Base-by-base conservation (phyloP, 768 basidiomycete genomes). In the Trichaptum fuscoviolaceum region DNA sequence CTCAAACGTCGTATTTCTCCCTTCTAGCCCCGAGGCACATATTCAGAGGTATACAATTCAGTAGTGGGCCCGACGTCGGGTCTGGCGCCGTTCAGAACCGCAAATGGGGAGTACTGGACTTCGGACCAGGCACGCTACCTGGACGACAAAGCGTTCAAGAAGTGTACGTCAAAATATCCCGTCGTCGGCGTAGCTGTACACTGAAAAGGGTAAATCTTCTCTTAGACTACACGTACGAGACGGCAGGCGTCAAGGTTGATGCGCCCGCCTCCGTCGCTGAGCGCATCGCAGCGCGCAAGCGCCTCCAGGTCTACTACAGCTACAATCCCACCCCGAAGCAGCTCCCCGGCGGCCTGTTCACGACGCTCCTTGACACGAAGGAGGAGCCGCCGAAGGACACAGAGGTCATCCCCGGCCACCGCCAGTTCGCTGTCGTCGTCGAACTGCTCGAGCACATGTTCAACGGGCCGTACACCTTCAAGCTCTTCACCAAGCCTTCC, bases 201-300 rank as follows among this genome's bases (percentile, higher is more conserved):
- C 30, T 52, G 35, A 52, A 52, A 52, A 52, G 20, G 15, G 8
- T 30, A 12, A 3, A n/a, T n/a, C n/a, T n/a, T n/a, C n/a, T n/a
- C 42, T 5, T 27, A 75, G 75, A 73, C 15, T 75, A 75, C 62
- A 72, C 75, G 15, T 75, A 76, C 59, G 67, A 70, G 42, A 71
- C 75, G 35, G 52, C 62, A 61, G 73, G 74, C 23, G 63, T 75
- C 20, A 70, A 75, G 30, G 75, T 76, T 8, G 69, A 77, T 59
- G 63, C 67, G 42, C 58, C 71, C 0, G 61, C 73, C 5, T 26
- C 58, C 1, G 57, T 64, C 7, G 35, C 69, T 57, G 66, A 73
- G 34, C 71, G 73, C 23, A 66, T 70, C 36, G 59, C 65, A 23
- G 72, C 70, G 0, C 75, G 74, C 24, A 67, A 68, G 9, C 67